Evolutionary conservation across 208 protist species (phyloP).

Genomic region (Lotmaria passim): DNA sequence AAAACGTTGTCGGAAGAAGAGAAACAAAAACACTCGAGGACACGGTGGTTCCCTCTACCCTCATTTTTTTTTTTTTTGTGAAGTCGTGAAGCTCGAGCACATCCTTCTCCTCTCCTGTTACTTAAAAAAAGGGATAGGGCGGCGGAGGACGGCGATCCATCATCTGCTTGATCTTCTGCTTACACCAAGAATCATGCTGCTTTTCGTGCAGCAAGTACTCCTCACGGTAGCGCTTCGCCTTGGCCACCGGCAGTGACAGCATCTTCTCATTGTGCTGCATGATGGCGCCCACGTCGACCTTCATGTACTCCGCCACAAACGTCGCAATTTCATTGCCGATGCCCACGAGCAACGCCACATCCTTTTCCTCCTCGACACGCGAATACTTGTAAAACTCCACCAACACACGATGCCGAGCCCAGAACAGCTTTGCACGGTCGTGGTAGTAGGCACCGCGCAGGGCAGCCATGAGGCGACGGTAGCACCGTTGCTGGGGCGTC

Average conservation of each 20-base stretch:
- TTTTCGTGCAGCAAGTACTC: slow-evolving; percentile 84
- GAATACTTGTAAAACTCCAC: slow-evolving; percentile 93
- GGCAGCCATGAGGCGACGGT: slow-evolving; percentile 67
- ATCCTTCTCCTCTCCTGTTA: too few species aligned
- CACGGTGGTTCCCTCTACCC: background rate
- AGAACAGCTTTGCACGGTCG: slow-evolving; percentile 90
- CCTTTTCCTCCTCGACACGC: slow-evolving; percentile 43
- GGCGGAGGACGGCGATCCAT: slow-evolving; percentile 80
- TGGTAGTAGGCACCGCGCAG: slow-evolving; percentile 83
- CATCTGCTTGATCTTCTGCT: slow-evolving; percentile 85
- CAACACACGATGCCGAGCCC: slow-evolving; percentile 84
- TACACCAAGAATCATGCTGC: slow-evolving; percentile 91
- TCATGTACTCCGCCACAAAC: slow-evolving; percentile 87
- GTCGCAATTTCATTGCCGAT: slow-evolving; percentile 68
- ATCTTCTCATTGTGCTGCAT: slow-evolving; percentile 86
- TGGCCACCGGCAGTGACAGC: slow-evolving; percentile 58
- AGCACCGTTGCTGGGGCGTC: slow-evolving; percentile 81
- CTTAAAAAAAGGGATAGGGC: slow-evolving; percentile 84
- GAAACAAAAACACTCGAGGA: too few species aligned
- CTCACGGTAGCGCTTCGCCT: slow-evolving; percentile 80
- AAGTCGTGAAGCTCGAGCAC: too few species aligned
- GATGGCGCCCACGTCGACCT: slow-evolving; percentile 81
- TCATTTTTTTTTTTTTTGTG: background rate
- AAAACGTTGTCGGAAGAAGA: too few species aligned
- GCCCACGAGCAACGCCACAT: slow-evolving; percentile 59